A percentile compares a stretch with the other conserved stretches of the same genome.
Conservation (phyloP, 768 basidiomycete genomes). For the Leccinum aurantiacum region DNA sequence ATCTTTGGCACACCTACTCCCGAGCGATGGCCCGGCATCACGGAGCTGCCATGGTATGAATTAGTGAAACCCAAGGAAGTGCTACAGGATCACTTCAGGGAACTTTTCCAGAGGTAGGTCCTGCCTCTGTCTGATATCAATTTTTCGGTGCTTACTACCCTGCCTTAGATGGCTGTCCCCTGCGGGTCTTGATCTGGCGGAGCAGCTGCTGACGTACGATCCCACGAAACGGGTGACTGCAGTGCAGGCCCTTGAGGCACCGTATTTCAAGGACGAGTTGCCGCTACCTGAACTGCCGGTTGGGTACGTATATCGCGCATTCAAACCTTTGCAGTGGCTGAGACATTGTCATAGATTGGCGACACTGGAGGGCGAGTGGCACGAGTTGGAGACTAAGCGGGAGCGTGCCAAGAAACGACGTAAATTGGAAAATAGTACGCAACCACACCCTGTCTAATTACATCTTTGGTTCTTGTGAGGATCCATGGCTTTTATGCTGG, state of each 20-base stretch:
- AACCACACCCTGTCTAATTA: slow-evolving; percentile 37
- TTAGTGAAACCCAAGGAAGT: slow-evolving; percentile 87
- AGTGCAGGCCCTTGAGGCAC: slow-evolving; percentile 70
- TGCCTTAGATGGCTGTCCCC: slow-evolving; percentile 76
- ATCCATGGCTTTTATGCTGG: slow-evolving; percentile 20
- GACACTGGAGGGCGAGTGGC: slow-evolving; percentile 91
- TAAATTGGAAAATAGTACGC: slow-evolving; percentile 54
- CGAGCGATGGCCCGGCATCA: slow-evolving; percentile 79
- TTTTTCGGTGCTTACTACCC: background rate
- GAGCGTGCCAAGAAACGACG: slow-evolving; percentile 82
- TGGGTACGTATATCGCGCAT: slow-evolving; percentile 55
- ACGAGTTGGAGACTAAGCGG: slow-evolving; percentile 93
- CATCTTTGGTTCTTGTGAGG: slow-evolving; percentile 18
- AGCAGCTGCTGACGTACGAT: slow-evolving; percentile 77
- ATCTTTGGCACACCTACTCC: slow-evolving; percentile 86
- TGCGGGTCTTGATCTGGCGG: slow-evolving; percentile 84
- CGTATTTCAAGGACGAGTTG: slow-evolving; percentile 83
- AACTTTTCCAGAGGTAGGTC: slow-evolving; percentile 81
- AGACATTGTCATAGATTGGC: slow-evolving; percentile 53
- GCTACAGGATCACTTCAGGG: slow-evolving; percentile 74
- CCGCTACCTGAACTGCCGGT: slow-evolving; percentile 72
- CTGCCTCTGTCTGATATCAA: background rate
- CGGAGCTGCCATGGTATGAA: slow-evolving; percentile 95
- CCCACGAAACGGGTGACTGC: slow-evolving; percentile 78
- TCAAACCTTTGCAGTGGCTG: slow-evolving; percentile 3